Evolutionary conservation across 805 yeast species (phyloP).

Genomic region (Nakazawaea wyomingensis): DNA sequence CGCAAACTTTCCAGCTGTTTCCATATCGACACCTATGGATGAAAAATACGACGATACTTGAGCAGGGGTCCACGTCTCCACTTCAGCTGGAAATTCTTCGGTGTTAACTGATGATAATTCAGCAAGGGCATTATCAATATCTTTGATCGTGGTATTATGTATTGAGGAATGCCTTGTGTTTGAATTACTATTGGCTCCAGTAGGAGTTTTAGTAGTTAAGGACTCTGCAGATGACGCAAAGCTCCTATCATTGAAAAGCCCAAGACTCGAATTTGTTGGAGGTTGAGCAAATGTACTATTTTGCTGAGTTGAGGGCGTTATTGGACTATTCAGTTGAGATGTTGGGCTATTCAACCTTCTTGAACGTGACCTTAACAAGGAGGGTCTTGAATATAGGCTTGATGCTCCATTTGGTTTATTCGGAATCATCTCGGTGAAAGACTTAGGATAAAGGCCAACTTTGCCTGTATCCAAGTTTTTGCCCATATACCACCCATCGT

Average conservation of each 20-base stretch:
- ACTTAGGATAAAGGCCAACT: conserved; percentile 88
- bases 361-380: conserved; percentile 53
- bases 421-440: conserved; percentile 63
- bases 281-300: not conserved
- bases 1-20: conserved; percentile 73
- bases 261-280: not conserved
- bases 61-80: conserved; percentile 72
- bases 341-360: conserved; percentile 36
- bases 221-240: conserved; percentile 5
- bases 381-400: conserved; percentile 28
- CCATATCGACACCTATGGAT: conserved; percentile 64
- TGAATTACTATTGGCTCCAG: conserved; percentile 1
- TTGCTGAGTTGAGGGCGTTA: conserved; percentile 16
- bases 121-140: conserved; percentile 67
- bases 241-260: not conserved
- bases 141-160: conserved; percentile 50
- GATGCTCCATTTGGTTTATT: not conserved
- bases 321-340: conserved; percentile 10
- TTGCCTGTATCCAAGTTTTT: conserved; percentile 63
- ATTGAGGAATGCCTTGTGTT: conserved; percentile 33
- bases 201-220: not conserved
- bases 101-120: conserved; percentile 33
- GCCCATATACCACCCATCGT: conserved; percentile 97
- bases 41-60: conserved; percentile 80
- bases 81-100: conserved; percentile 26